Conservation (phyloP, 202 grass and related monocot species). For the Eragrostis tef region DNA sequence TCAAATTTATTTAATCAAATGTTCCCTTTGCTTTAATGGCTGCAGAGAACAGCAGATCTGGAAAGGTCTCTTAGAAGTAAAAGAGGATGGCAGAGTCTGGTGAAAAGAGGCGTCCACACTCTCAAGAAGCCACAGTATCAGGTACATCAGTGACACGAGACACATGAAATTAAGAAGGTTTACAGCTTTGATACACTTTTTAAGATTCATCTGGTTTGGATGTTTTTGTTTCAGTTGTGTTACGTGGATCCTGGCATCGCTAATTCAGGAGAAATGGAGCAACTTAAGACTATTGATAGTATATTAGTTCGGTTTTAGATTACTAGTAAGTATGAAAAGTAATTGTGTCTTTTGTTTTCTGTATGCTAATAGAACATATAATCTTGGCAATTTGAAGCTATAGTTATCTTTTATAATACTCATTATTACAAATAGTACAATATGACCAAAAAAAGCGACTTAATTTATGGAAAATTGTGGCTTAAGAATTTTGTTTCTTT, state of each 20-base stretch:
- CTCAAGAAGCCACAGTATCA: constrained; percentile 94
- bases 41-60: constrained; percentile 74
- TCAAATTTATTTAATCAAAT: not conserved
- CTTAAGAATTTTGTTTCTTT: not conserved
- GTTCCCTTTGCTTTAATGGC: constrained; percentile 3
- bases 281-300: constrained; percentile 76
- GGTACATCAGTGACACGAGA: constrained; percentile 46
- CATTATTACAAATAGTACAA: not conserved
- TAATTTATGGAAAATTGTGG: not conserved
- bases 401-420: constrained; percentile 7
- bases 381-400: not conserved
- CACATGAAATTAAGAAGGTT: constrained; percentile 21
- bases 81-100: constrained; percentile 71
- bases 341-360: constrained; percentile 1
- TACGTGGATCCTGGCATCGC: constrained; percentile 83
- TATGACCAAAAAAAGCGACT: not conserved
- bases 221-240: constrained; percentile 64
- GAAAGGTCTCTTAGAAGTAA: constrained; percentile 68
- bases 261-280: constrained; percentile 60
- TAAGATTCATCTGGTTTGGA: constrained; percentile 18
- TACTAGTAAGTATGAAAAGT: constrained; percentile 18
- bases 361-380: not conserved
- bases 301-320: constrained; percentile 73
- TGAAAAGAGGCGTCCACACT: constrained; percentile 90
- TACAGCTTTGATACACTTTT: not conserved